Evolutionary conservation across 257 asterid genomes (phyloP).

Genomic region (Ophiorrhiza pumila): DNA sequence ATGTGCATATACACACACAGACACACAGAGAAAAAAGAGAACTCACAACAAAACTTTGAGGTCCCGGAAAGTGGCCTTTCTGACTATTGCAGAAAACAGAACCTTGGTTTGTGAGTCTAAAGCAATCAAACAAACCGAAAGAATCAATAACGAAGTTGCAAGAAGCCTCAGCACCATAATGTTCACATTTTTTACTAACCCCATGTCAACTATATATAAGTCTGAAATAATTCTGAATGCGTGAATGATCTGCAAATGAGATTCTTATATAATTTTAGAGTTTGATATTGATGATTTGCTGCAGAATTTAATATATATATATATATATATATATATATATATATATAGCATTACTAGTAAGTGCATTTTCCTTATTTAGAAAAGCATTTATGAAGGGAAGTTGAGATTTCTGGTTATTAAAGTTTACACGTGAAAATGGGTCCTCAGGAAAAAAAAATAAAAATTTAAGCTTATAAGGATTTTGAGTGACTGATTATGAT

Average conservation of each 20-base stretch:
- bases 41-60: conserved; percentile 45
- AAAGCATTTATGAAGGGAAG: background rate
- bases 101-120: conserved; percentile 53
- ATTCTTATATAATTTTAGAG: too few species aligned
- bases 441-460: background rate
- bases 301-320: too few species aligned
- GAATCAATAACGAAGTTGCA: conserved; percentile 24
- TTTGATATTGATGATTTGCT: too few species aligned
- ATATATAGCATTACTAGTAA: too few species aligned
- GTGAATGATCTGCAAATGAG: too few species aligned
- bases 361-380: background rate
- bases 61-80: conserved; percentile 53
- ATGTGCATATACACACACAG: background rate
- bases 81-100: conserved; percentile 28
- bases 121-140: conserved; percentile 49
- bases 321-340: too few species aligned
- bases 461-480: too few species aligned
- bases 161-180: conserved; percentile 31
- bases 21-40: background rate
- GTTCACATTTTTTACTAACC: background rate
- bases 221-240: too few species aligned
- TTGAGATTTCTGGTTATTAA: conserved; percentile 20
- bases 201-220: too few species aligned
- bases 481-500: background rate
- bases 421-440: conserved; percentile 24